phyloP scores from a whole-genome alignment of 805 yeast species.

The Barnettozyma populi region DNA sequence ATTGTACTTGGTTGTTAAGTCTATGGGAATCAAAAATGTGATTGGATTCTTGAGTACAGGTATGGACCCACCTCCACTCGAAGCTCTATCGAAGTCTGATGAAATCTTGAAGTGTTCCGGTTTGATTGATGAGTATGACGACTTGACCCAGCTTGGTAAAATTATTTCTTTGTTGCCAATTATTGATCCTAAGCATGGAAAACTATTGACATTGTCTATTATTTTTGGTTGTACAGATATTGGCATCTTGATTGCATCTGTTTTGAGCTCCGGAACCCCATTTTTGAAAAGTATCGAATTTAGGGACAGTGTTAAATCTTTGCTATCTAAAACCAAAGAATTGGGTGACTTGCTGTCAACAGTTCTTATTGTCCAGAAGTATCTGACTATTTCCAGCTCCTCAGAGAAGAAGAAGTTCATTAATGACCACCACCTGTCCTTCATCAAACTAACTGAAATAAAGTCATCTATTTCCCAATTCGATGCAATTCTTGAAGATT shows the following conservation, averaged over 20 bases:
- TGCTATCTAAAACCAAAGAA: constrained; percentile 35
- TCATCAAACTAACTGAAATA: constrained; percentile 62
- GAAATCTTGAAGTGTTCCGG: constrained; percentile 62
- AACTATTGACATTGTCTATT: constrained; percentile 71
- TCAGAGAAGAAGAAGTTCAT: constrained; percentile 39
- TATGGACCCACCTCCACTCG: constrained; percentile 68
- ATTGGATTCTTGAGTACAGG: constrained; percentile 65
- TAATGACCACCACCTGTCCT: constrained; percentile 55
- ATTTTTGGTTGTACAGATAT: constrained; percentile 77
- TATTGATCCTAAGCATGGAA: constrained; percentile 78
- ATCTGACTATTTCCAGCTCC: constrained; percentile 29
- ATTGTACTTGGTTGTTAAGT: constrained; percentile 73
- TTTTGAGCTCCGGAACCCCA: constrained; percentile 69
- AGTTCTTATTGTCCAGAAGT: constrained; percentile 53
- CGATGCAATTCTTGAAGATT: constrained; percentile 62
- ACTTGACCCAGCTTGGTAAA: constrained; percentile 70
- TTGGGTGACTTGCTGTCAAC: constrained; percentile 76
- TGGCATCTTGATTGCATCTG: constrained; percentile 76
- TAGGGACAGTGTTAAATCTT: constrained; percentile 54
- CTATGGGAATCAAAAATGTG: constrained; percentile 81
- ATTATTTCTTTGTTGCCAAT: constrained; percentile 80
- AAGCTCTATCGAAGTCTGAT: constrained; percentile 35
- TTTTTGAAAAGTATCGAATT: constrained; percentile 58
- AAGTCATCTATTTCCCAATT: constrained; percentile 66
- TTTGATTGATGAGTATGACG: constrained; percentile 46